Percentiles rank a stretch among this genome's conserved stretches.
These are phyloP conservation scores for Penicillium samsonianum DNA, from an alignment of 495 filamentous ascomycete species.

Conservation along the genomic window DNA sequence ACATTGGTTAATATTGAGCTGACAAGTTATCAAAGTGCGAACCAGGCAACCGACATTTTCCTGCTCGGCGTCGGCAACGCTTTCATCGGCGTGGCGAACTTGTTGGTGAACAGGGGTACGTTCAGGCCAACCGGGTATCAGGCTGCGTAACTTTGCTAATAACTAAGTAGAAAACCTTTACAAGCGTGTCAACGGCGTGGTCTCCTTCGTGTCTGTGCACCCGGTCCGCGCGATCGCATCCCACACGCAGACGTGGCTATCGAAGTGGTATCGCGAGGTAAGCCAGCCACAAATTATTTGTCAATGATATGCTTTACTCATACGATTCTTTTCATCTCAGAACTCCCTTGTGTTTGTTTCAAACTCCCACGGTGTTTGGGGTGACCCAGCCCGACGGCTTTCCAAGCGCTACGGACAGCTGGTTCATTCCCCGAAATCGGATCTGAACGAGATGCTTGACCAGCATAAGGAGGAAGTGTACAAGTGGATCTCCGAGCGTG, in stretches of 20 bases:
- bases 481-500: slow-evolving; percentile 53
- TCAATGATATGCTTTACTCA: not conserved
- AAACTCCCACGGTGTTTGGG: slow-evolving; percentile 71
- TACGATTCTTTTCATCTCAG: slow-evolving; percentile 20
- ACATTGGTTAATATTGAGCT: slow-evolving; percentile 3
- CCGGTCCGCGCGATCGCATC: slow-evolving; percentile 62
- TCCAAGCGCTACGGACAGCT: slow-evolving; percentile 70
- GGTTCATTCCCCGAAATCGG: slow-evolving; percentile 50
- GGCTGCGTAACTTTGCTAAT: not conserved
- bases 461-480: slow-evolving; percentile 58
- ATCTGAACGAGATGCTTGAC: slow-evolving; percentile 65
- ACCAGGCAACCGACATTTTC: slow-evolving; percentile 69
- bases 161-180: slow-evolving; percentile 45
- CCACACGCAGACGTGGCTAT: slow-evolving; percentile 61
- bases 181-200: slow-evolving; percentile 57
- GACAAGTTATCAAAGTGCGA: slow-evolving; percentile 45
- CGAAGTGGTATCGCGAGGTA: slow-evolving; percentile 68
- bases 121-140: not conserved
- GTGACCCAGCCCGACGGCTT: slow-evolving; percentile 57
- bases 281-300: slow-evolving; percentile 6
- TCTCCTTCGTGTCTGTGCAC: slow-evolving; percentile 53
- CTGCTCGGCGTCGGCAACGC: slow-evolving; percentile 82
- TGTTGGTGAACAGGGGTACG: slow-evolving; percentile 67
- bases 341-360: slow-evolving; percentile 75
- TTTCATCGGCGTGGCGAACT: slow-evolving; percentile 67